Conservation (phyloP, 192 early-diverging fungal genomes). For the Umbelopsis isabellina region DNA sequence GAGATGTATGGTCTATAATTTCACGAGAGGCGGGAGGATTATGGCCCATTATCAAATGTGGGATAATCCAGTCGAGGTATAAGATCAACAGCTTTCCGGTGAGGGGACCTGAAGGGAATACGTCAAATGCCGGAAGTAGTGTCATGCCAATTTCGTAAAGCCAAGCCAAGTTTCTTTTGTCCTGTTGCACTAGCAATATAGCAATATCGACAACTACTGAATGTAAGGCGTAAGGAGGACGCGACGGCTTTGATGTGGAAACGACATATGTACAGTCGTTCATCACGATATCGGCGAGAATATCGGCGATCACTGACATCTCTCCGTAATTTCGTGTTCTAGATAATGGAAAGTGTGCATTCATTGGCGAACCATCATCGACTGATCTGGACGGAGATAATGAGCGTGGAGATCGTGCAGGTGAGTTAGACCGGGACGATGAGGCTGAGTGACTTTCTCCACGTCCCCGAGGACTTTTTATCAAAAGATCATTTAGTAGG, state of each 20-base stretch:
- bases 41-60: conserved; percentile 35
- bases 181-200: conserved; percentile 37
- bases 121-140: conserved; percentile 54
- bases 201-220: conserved; percentile 54
- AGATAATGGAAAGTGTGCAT: neutral
- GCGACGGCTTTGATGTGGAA: conserved; percentile 47
- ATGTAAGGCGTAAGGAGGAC: conserved; percentile 56
- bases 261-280: conserved; percentile 59
- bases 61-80: conserved; percentile 50
- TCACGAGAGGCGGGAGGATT: neutral
- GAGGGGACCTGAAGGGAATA: conserved; percentile 46
- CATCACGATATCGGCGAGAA: conserved; percentile 53
- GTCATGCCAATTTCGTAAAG: conserved; percentile 58
- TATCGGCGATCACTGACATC: conserved; percentile 38
- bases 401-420: conserved; percentile 24
- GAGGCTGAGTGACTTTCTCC: conserved; percentile 15
- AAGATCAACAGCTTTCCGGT: conserved; percentile 46
- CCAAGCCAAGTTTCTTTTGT: conserved; percentile 32
- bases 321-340: neutral
- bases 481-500: neutral
- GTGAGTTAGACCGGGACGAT: conserved; percentile 28
- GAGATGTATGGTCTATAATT: neutral
- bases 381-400: conserved; percentile 1
- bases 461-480: neutral
- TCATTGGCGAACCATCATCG: conserved; percentile 9